phyloP scores from a whole-genome alignment of 192 early-diverging fungal genomes.

The Glomus cerebriforme region DNA sequence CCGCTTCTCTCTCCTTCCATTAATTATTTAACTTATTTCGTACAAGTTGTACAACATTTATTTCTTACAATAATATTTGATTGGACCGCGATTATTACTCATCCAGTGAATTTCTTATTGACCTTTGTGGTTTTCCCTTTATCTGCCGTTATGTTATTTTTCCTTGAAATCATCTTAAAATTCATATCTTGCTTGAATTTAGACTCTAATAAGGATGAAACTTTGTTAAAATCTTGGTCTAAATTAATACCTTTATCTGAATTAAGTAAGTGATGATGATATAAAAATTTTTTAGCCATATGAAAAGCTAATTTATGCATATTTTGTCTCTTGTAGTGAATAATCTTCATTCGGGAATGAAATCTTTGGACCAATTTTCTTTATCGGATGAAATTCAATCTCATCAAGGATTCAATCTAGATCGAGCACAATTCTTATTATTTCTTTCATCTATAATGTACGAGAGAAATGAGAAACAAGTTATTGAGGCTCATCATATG shows the following conservation, averaged over 20 bases:
- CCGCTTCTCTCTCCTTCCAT: neutral
- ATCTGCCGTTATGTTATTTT: neutral
- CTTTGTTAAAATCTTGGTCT: too few species aligned
- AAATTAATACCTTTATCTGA: neutral
- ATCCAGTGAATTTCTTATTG: neutral
- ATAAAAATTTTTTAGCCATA: too few species aligned
- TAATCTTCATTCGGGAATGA: neutral
- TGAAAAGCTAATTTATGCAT: too few species aligned
- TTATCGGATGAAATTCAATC: neutral
- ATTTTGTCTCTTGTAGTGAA: too few species aligned
- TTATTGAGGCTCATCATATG: conserved; percentile 40
- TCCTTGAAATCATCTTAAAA: neutral
- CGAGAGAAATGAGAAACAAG: conserved; percentile 49
- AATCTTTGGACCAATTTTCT: neutral
- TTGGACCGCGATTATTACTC: neutral
- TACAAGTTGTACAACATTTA: neutral
- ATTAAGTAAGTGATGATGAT: neutral
- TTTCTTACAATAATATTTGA: neutral
- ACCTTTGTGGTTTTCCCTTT: neutral
- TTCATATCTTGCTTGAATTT: neutral
- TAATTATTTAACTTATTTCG: neutral
- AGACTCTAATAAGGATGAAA: neutral
- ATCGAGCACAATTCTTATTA: conserved; percentile 47
- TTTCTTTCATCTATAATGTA: conserved; percentile 50
- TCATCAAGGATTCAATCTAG: conserved; percentile 35